phyloP scores from a whole-genome alignment of 2,329 filamentous ascomycete species.

The Aspergillus cejpii region DNA sequence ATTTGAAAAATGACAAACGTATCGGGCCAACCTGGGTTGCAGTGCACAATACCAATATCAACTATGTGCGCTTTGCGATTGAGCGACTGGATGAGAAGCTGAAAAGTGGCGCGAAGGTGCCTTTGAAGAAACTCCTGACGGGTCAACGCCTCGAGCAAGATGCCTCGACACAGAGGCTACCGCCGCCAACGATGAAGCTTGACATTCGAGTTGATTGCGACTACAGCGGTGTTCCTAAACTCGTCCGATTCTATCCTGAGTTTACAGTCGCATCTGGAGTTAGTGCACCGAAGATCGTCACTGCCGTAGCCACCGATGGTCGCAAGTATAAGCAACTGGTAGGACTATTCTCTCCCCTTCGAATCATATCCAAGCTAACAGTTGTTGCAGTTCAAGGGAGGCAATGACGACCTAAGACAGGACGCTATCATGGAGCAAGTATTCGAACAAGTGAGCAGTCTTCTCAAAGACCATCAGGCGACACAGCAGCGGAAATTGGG shows the following conservation, averaged over 20 bases:
- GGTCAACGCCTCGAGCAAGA: constrained; percentile 58
- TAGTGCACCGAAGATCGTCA: constrained; percentile 89
- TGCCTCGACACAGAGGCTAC: constrained; percentile 62
- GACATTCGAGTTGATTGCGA: constrained; percentile 64
- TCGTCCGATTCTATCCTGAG: constrained; percentile 62
- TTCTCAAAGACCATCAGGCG: constrained; percentile 76
- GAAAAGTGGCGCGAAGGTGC: constrained; percentile 60
- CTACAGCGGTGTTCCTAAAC: constrained; percentile 70
- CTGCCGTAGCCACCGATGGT: constrained; percentile 71
- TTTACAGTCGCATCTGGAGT: constrained; percentile 86
- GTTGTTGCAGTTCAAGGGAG: constrained; percentile 66
- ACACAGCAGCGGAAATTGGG: constrained; percentile 83
- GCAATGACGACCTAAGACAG: constrained; percentile 91
- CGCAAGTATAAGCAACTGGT: constrained; percentile 76
- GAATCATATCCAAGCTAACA: constrained; percentile 7
- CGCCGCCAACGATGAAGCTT: constrained; percentile 84
- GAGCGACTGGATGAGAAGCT: constrained; percentile 52
- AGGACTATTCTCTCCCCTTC: constrained; percentile 22
- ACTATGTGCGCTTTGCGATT: constrained; percentile 48
- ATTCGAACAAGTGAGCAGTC: constrained; percentile 87
- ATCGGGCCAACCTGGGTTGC: constrained; percentile 58
- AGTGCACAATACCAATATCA: constrained; percentile 66
- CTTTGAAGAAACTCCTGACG: constrained; percentile 56
- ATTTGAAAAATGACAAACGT: constrained; percentile 49
- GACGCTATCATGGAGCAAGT: constrained; percentile 99